phyloP scores from a whole-genome alignment of 306 rosid species.

The Oemleria cerasiformis region DNA sequence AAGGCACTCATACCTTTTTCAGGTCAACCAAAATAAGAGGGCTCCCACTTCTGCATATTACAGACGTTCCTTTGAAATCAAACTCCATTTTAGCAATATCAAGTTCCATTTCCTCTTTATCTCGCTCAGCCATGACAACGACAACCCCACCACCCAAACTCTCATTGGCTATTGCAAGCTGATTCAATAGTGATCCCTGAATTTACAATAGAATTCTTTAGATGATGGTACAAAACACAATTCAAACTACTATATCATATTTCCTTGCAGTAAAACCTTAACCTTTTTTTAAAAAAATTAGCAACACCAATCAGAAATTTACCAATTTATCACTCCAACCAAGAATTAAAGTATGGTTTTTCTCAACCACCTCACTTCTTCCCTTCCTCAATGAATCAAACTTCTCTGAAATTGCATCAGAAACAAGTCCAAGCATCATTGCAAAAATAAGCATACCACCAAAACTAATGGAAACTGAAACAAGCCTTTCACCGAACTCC shows the following conservation, averaged over 20 bases:
- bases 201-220: conserved; percentile 18
- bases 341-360: conserved; percentile 82
- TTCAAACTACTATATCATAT: conserved; percentile 11
- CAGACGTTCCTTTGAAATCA: conserved; percentile 84
- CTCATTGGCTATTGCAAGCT: conserved; percentile 88
- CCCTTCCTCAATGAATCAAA: conserved; percentile 92
- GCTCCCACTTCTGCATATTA: conserved; percentile 93
- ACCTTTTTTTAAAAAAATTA: neutral
- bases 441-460: conserved; percentile 97
- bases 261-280: conserved; percentile 5
- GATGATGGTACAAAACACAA: conserved; percentile 14
- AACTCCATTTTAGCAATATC: conserved; percentile 95
- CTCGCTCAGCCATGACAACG: conserved; percentile 93
- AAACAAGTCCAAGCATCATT: conserved; percentile 96
- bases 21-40: conserved; percentile 88
- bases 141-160: conserved; percentile 82
- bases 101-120: conserved; percentile 95
- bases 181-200: conserved; percentile 87
- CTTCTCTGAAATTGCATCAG: conserved; percentile 86
- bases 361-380: conserved; percentile 86
- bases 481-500: conserved; percentile 67
- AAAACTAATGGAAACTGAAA: conserved; percentile 83
- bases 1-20: conserved; percentile 56
- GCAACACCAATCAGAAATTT: conserved; percentile 17
- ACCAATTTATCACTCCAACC: conserved; percentile 98